Evolutionary conservation across 1,139 yeast species (phyloP).

Genomic region (Saccharomyces pastorianus): DNA sequence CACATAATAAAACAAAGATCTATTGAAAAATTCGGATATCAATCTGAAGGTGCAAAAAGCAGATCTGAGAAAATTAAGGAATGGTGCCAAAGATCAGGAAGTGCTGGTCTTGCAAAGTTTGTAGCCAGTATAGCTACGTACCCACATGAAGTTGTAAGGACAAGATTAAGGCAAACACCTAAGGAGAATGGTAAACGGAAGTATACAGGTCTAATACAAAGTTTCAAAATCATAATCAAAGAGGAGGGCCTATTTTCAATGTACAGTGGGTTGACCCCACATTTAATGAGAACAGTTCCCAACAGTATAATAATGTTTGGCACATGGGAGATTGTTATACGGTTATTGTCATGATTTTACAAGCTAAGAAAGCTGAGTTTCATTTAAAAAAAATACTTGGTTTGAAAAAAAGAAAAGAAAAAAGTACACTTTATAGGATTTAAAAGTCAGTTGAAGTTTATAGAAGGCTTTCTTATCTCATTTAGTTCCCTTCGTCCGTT

Average conservation of each 20-base stretch:
- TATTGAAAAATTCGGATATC: constrained; percentile 32
- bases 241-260: constrained; percentile 90
- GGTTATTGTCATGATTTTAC: constrained; percentile 43
- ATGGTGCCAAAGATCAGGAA: constrained; percentile 95
- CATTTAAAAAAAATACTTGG: neutral
- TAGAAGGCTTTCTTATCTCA: neutral
- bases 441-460: neutral
- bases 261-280: constrained; percentile 98
- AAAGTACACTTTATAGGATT: neutral
- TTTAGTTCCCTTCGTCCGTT: neutral
- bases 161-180: constrained; percentile 94
- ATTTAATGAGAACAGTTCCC: constrained; percentile 91
- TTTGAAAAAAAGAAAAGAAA: neutral
- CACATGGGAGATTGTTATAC: constrained; percentile 91
- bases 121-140: constrained; percentile 87
- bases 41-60: constrained; percentile 42
- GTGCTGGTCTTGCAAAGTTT: constrained; percentile 95
- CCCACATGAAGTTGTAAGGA: constrained; percentile 96
- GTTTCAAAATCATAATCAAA: constrained; percentile 70
- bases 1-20: constrained; percentile 54
- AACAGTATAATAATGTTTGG: constrained; percentile 98
- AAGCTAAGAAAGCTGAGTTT: neutral
- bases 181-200: constrained; percentile 69
- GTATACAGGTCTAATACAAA: constrained; percentile 82
- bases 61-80: constrained; percentile 62